Evolutionary conservation across 2,329 filamentous ascomycete genomes (phyloP), one percentile per base, ranked within the genome.

Genomic region (Metarhizium guizhouense): DNA sequence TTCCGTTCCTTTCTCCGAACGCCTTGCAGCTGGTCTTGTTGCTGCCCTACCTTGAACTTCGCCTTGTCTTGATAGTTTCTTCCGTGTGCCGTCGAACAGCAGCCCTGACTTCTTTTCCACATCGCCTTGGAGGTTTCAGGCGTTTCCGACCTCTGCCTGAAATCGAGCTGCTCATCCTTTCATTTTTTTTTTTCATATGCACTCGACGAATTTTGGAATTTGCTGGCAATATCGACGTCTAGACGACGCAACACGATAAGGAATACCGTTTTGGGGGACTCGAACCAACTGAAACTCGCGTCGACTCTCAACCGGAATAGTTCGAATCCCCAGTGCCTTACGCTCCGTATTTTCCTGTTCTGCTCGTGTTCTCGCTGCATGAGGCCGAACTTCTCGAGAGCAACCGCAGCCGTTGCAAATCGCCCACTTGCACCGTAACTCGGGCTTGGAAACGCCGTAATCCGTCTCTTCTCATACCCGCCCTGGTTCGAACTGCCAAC

Each of bases 241-340:
- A 49, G 54, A 53, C 29, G 45, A 56, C 48, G 54, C 50, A 36
- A 53, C 7, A 51, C 51, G 51, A 47, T 47, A 14, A 36, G 4
- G 47, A 36, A 18, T 38, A 51, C 48, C 25, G 38, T 4, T 38
- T 25, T 8, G 6, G 10, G 45, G 25, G 16, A 48, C 18, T 30
- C 14, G 20, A 48, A 48, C 20, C 13, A 14, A 30, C 25, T 30
- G 14, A 20, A 14, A 4, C 6, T 48, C 14, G 7, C 20, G 45
- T 48, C 25, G 20, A 48, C 13, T 20, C 10, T 30, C 25, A 10
- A 8, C 11, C 25, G 7, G 4, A 29, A 30, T 30, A 29, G 1
- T 11, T 7, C 18, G 45, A 48, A 29, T 11, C 25, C 2, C 10
- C 4, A 45, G 42, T 16, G 42, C 42, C 6, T 20, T 5, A 16